Evolutionary conservation across 2,329 filamentous ascomycete genomes (phyloP).

Genomic region (Penicillium rolfsii): DNA sequence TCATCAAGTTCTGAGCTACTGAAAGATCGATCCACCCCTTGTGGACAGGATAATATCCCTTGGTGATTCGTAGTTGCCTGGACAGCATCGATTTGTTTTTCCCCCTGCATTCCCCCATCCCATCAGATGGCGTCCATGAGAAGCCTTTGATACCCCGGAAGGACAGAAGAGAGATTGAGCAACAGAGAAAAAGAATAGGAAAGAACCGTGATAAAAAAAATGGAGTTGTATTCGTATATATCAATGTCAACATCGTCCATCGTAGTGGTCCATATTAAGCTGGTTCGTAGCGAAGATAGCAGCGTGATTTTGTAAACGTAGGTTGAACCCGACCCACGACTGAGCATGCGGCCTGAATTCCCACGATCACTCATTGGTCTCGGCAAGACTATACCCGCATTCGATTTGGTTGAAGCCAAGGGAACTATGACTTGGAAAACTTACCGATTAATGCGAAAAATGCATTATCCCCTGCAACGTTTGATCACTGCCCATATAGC

Average conservation of each 20-base stretch:
- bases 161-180: constrained; percentile 6
- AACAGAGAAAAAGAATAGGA: constrained; percentile 1
- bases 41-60: background rate
- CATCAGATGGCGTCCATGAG: constrained; percentile 2
- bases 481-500: too few relatives aligned
- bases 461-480: too few relatives aligned
- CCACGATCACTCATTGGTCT: too few relatives aligned
- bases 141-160: constrained; percentile 18
- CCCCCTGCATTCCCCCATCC: constrained; percentile 6
- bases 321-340: background rate
- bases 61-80: constrained; percentile 12
- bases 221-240: constrained; percentile 4
- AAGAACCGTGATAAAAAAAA: constrained; percentile 3
- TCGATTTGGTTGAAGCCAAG: too few relatives aligned
- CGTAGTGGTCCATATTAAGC: background rate
- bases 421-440: too few relatives aligned
- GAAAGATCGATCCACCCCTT: background rate
- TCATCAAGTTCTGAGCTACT: constrained; percentile 50
- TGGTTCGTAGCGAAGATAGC: background rate
- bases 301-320: background rate
- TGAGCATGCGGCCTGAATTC: too few relatives aligned
- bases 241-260: background rate
- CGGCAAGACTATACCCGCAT: too few relatives aligned
- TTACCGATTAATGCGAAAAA: too few relatives aligned
- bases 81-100: constrained; percentile 8